A percentile compares a stretch with the other conserved stretches of the same genome.
phyloP scores from a whole-genome alignment of 495 filamentous ascomycete genomes.

The Parathielavia appendiculata region DNA sequence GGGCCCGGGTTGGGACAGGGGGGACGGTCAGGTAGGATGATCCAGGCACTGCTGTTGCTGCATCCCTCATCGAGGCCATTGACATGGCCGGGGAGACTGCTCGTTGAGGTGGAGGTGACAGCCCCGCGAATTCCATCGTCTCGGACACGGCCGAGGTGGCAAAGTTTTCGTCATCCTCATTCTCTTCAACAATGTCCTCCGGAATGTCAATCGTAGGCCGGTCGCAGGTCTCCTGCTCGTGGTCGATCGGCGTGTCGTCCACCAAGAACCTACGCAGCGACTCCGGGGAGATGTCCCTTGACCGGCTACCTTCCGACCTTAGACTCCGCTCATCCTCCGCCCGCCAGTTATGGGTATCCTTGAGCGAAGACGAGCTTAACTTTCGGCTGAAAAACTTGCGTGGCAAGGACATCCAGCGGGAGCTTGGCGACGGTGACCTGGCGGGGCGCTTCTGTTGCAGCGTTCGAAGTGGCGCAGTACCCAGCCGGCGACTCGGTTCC shows the following conservation, averaged over 20 bases:
- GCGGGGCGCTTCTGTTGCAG: slow-evolving; percentile 44
- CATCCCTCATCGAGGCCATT: slow-evolving; percentile 7
- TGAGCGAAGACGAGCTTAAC: slow-evolving; percentile 31
- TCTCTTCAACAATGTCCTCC: slow-evolving; percentile 50
- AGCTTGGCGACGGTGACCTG: slow-evolving; percentile 45
- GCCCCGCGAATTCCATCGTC: slow-evolving; percentile 36
- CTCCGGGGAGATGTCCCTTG: slow-evolving; percentile 46
- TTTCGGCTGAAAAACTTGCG: slow-evolving; percentile 41
- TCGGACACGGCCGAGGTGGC: slow-evolving; percentile 46
- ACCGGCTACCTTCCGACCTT: slow-evolving; percentile 38
- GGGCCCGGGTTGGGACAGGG: slow-evolving; percentile 12
- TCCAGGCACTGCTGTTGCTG: background rate
- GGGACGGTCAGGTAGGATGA: slow-evolving; percentile 1
- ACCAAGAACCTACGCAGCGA: slow-evolving; percentile 42
- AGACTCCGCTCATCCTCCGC: slow-evolving; percentile 29
- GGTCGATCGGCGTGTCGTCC: slow-evolving; percentile 32
- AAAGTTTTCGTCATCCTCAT: slow-evolving; percentile 53
- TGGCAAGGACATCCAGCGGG: slow-evolving; percentile 40
- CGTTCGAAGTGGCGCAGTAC: slow-evolving; percentile 52
- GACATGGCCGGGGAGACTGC: slow-evolving; percentile 28
- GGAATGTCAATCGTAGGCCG: slow-evolving; percentile 38
- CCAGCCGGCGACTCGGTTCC: slow-evolving; percentile 45
- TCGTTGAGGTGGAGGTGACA: slow-evolving; percentile 48
- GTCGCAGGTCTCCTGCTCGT: slow-evolving; percentile 16
- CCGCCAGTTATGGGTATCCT: slow-evolving; percentile 8